Conservation (phyloP, 2,329 filamentous ascomycete species). For the Orbilia blumenaviensis region DNA sequence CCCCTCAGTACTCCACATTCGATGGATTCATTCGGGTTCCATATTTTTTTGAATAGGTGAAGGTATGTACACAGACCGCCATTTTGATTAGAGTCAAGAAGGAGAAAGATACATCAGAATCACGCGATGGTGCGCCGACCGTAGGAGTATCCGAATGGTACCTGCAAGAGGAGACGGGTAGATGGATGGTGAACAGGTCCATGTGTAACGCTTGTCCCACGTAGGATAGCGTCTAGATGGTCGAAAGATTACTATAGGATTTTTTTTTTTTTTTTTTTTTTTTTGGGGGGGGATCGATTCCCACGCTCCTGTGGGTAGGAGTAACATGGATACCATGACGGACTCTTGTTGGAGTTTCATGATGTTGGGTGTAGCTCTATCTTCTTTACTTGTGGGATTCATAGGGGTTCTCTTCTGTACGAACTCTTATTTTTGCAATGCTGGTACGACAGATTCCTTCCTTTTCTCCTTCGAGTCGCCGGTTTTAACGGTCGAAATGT, state of each 20-base stretch:
- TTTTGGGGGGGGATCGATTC: not conserved
- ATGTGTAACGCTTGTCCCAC: constrained; percentile 32
- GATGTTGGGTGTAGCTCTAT: constrained; percentile 9
- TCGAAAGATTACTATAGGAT: not conserved
- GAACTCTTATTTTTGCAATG: too few relatives aligned
- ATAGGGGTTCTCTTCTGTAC: not conserved
- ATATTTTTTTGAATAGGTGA: too few relatives aligned
- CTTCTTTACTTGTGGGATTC: constrained; percentile 25
- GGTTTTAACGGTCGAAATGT: not conserved
- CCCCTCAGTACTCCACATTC: constrained; percentile 7
- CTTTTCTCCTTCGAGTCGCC: constrained; percentile 4
- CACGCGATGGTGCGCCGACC: constrained; percentile 23
- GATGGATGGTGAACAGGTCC: not conserved
- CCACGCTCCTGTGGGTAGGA: too few relatives aligned
- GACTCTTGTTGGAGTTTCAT: constrained; percentile 25
- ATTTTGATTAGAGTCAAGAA: not conserved
- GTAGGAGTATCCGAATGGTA: not conserved
- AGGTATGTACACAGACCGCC: not conserved
- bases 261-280: not conserved
- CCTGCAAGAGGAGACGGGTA: not conserved
- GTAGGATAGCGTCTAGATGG: constrained; percentile 34
- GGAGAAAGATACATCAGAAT: not conserved
- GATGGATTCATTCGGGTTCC: constrained; percentile 3
- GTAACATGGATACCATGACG: constrained; percentile 5
- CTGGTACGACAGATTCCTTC: not conserved